Base-by-base conservation (phyloP, 2,329 filamentous ascomycete genomes). In the Dothistroma septosporum region DNA sequence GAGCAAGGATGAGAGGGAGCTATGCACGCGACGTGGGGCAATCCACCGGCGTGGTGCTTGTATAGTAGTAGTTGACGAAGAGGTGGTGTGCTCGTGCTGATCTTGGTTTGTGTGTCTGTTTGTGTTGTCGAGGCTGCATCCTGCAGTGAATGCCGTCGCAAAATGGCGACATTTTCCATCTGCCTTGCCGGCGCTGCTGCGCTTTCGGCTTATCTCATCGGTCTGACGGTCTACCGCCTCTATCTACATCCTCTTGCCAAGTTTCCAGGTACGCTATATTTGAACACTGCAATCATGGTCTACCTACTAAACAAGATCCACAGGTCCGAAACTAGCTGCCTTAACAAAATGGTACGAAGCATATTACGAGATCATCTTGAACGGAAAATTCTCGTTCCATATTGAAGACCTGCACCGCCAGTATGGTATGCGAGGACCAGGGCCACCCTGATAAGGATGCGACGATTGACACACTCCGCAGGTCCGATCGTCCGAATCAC, bases 401-500 rank as follows among this genome's bases (percentile, higher is more conserved):
- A 71, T 73, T 35, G 61, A 66, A 32, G 58, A 68, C 19, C 58
- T 72, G 59, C 70, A 73, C 54, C 56, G 60, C 21, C 22, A 61
- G 55, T 72, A 72, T 60, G 70, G 69, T 70, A 50, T n/a, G 57
- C 10, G 33, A 12, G 9, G 35, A 46, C 33, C 37, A 21, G 19
- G 33, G 8, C 35, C 24, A n/a, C 49, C 2, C 22, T 50, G 16
- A 8, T 52, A 32, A 28, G 24, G 24, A 28, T 6, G 24, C 6
- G 24, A 28, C 24, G 24, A 28, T 6, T 28, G 24, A 54, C 16
- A 50, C 10, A 53, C 6, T 6, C 56, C 28, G 53, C 53, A 73
- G 63, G 64, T 16, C 62, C 62, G 4, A 64, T 66, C 35, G 55
- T 66, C 9, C 58, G 64, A 14, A 77, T 78, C 59, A 77, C 74